Conservation (phyloP, 2,329 filamentous ascomycete genomes). For the Cladosporium cucumerinum region DNA sequence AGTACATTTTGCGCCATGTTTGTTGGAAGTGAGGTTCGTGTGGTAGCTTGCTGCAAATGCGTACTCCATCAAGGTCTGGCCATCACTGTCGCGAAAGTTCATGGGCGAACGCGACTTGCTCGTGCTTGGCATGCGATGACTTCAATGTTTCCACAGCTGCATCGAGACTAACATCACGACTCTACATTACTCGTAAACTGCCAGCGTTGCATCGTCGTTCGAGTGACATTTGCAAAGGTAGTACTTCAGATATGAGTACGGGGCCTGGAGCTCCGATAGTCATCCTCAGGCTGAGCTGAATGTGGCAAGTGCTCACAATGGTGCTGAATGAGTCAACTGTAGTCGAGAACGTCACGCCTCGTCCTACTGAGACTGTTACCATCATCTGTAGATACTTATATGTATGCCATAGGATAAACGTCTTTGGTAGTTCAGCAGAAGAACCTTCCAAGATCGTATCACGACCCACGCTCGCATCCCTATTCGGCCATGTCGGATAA, state of each 20-base stretch:
- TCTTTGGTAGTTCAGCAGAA: too few relatives aligned
- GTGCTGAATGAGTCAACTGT: conserved; percentile 6
- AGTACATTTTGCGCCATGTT: conserved; percentile 73
- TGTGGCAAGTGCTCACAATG: not conserved
- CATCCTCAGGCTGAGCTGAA: not conserved
- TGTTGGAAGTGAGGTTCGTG: not conserved
- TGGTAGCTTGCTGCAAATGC: not conserved
- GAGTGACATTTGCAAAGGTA: not conserved
- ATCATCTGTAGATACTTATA: not conserved
- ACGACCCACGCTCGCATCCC: not conserved
- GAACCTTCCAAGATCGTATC: too few relatives aligned
- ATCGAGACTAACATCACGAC: not conserved
- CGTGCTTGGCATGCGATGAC: not conserved
- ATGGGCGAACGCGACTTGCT: not conserved
- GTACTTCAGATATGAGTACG: not conserved
- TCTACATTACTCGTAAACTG: not conserved
- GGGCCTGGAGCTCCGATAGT: not conserved
- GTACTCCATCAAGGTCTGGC: not conserved
- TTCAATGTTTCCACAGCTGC: not conserved
- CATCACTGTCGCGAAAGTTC: conserved; percentile 10
- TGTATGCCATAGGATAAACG: too few relatives aligned
- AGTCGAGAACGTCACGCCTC: not conserved
- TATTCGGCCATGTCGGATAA: not conserved
- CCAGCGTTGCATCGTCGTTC: not conserved
- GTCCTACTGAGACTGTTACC: not conserved